Evolutionary conservation across 108 stramenopile species (phyloP), one percentile per base, ranked within the genome.

Genomic region (Fragilaria radians): DNA sequence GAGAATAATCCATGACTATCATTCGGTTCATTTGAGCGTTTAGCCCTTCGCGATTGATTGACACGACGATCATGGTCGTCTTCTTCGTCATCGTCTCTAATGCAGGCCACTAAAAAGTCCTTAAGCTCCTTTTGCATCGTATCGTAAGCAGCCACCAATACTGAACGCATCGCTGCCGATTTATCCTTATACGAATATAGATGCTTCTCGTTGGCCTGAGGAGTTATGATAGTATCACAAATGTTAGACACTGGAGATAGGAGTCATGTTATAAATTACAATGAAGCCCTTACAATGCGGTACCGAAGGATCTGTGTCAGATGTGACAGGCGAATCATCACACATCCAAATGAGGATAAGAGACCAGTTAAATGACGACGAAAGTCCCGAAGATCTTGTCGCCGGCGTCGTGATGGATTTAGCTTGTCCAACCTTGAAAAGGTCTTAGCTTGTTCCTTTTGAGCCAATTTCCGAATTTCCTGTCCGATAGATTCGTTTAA

Each of bases 301-400:
- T 85, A 81, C 28, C 90, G 80, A 67, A 91, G 48, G 60, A 91
- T 82, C 71, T 91, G 86, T n/a, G 85, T 67, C 75, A 91, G 73
- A 71, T 91, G 90, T 29, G 76, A 52, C 19, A 86, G 66, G 53
- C 90, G 80, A 1, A 87, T 58, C 79, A 84, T 72, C 11, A 91
- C 84, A 52, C 82, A 80, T 21, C 83, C 86, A 72, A 91, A 91
- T 7, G 90, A 79, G 25, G 74, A 77, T 14, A 91, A 66, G 50
- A 91, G 67, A 57, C 68, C 68, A 42, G 70, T 78, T 62, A 88
- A 61, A 65, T 91, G 90, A 9, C 74, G 57, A 0, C 86, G 77
- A 60, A 91, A 86, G 18, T 84, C 86, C 49, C 80, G 72, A 65
- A 91, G 55, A 52, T 70, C 79, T 19, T 71, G 21, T 54, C 62